These are phyloP conservation scores for Amphibolis antarctica DNA, from an alignment of 106 monocot species.

Conservation along the genomic window DNA sequence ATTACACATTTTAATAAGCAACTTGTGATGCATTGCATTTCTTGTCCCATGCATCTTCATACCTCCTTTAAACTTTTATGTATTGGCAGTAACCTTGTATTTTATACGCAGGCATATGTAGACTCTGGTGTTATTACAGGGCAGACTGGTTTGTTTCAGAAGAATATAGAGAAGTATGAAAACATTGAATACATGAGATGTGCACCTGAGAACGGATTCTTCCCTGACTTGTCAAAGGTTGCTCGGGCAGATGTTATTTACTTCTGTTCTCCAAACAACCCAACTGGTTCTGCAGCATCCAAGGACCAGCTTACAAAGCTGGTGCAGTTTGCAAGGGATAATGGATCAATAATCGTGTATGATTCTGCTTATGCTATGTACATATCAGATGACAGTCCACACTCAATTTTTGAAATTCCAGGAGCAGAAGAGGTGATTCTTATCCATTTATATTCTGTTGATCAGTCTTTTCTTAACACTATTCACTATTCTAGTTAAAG, in stretches of 20 bases:
- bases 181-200: conserved; percentile 96
- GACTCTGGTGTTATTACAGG: conserved; percentile 97
- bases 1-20: too few relatives aligned
- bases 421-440: conserved; percentile 76
- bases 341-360: conserved; percentile 84
- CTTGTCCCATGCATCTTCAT: not conserved
- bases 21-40: not conserved
- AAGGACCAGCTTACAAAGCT: conserved; percentile 64
- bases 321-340: conserved; percentile 78
- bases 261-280: conserved; percentile 97
- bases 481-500: too few relatives aligned
- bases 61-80: not conserved
- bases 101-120: conserved; percentile 58
- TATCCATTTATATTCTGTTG: too few relatives aligned
- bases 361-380: conserved; percentile 98
- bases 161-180: conserved; percentile 63
- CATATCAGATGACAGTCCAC: conserved; percentile 83
- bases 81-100: not conserved
- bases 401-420: conserved; percentile 91
- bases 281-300: conserved; percentile 74
- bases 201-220: conserved; percentile 77
- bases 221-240: conserved; percentile 62
- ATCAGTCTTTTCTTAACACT: too few relatives aligned
- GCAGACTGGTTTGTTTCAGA: conserved; percentile 59
- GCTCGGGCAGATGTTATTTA: conserved; percentile 67